These are phyloP conservation scores for Scheffersomyces parashehatae DNA, from an alignment of 1,139 yeast genomes.

Conservation along the genomic window DNA sequence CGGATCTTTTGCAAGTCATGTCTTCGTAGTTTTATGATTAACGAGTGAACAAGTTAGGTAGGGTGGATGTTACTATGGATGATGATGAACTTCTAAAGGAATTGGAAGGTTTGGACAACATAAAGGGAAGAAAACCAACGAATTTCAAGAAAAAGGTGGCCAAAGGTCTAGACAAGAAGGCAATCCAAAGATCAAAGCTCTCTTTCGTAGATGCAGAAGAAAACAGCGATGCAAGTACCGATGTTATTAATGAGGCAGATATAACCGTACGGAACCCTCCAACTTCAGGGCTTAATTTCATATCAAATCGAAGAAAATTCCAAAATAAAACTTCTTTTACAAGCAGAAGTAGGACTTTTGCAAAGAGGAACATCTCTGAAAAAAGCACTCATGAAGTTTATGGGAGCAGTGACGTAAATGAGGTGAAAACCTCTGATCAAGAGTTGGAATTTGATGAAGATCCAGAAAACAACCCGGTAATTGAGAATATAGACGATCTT, in stretches of 20 bases:
- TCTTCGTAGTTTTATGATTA: too few species aligned
- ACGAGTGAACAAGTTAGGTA: too few species aligned
- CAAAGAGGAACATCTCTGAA: not conserved
- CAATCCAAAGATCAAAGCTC: not conserved
- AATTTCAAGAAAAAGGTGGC: not conserved
- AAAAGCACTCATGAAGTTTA: not conserved
- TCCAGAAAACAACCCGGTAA: conserved; percentile 21
- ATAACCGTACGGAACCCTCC: too few species aligned
- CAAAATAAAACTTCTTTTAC: not conserved
- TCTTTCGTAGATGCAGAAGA: not conserved
- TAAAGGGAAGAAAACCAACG: not conserved
- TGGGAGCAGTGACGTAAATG: too few species aligned
- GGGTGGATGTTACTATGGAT: too few species aligned
- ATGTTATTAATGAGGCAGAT: too few species aligned
- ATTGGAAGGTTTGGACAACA: not conserved
- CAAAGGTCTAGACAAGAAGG: not conserved
- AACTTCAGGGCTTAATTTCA: not conserved
- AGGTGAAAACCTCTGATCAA: not conserved
- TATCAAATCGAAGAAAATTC: not conserved
- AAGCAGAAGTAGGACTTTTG: not conserved
- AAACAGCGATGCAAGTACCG: too few species aligned
- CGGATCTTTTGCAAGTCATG: too few species aligned
- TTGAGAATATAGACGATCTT: conserved; percentile 18
- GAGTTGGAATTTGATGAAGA: conserved; percentile 13
- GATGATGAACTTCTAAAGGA: conserved; percentile 5